Evolutionary conservation across 2,329 filamentous ascomycete genomes (phyloP).

Genomic region (Tolypocladium endophyticum): DNA sequence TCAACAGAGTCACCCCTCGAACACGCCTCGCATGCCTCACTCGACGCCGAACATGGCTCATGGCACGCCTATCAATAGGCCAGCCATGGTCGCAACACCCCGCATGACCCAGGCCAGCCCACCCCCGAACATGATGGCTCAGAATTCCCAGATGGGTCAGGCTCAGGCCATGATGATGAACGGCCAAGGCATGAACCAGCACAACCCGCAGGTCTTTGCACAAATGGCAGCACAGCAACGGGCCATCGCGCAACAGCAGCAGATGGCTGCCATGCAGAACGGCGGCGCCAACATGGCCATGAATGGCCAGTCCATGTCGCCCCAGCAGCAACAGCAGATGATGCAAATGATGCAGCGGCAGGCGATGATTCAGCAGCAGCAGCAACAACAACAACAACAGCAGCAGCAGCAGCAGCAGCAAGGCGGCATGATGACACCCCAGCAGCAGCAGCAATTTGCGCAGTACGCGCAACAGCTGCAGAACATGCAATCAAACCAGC

Average conservation of each 20-base stretch:
- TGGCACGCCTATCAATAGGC: conserved; percentile 45
- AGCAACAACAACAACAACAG: conserved; percentile 13
- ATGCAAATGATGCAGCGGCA: conserved; percentile 28
- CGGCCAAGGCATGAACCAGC: conserved; percentile 29
- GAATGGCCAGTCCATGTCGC: conserved; percentile 23
- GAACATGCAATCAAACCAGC: conserved; percentile 12
- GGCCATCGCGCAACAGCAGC: conserved; percentile 33
- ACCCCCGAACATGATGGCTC: conserved; percentile 47
- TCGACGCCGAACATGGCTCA: conserved; percentile 52
- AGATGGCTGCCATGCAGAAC: conserved; percentile 29
- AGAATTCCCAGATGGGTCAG: conserved; percentile 43
- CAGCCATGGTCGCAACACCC: conserved; percentile 44
- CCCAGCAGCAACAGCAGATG: conserved; percentile 25
- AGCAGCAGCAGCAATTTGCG: conserved; percentile 30
- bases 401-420: conserved; percentile 16
- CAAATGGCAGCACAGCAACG: conserved; percentile 40
- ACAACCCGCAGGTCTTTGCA: conserved; percentile 27
- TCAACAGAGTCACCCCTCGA: conserved; percentile 54
- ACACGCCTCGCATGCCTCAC: conserved; percentile 52
- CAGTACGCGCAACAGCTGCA: conserved; percentile 26
- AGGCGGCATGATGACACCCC: conserved; percentile 29
- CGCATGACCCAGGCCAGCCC: conserved; percentile 54
- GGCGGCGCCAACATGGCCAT: conserved; percentile 24
- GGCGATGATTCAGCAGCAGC: conserved; percentile 27
- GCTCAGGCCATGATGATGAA: conserved; percentile 40